These are phyloP conservation scores for Nitzschia sp. DNA, from an alignment of 108 stramenopile genomes.

Conservation along the genomic window DNA sequence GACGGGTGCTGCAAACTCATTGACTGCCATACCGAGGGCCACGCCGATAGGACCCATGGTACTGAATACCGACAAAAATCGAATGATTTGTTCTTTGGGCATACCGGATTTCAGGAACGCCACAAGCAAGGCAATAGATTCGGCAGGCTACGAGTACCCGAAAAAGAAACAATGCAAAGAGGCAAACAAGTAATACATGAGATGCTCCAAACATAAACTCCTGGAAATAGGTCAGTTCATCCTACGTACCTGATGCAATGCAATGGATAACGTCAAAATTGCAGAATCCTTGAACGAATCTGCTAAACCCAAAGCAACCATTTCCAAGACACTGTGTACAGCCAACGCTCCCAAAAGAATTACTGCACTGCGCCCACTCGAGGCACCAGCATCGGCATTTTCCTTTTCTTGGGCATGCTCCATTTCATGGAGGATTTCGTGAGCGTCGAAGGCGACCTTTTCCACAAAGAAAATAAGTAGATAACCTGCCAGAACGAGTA, in stretches of 20 bases:
- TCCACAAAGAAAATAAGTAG: slow-evolving; percentile 96
- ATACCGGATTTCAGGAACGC: slow-evolving; percentile 96
- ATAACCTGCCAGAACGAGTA: slow-evolving; percentile 85
- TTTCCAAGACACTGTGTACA: slow-evolving; percentile 94
- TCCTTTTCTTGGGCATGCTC: slow-evolving; percentile 39
- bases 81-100: slow-evolving; percentile 77
- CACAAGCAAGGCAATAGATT: slow-evolving; percentile 94
- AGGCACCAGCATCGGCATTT: slow-evolving; percentile 21
- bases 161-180: too few species aligned
- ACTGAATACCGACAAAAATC: slow-evolving; percentile 83
- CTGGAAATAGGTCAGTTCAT: too few species aligned
- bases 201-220: neutral
- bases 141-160: slow-evolving; percentile 85
- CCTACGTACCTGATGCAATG: slow-evolving; percentile 81
- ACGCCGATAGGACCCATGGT: slow-evolving; percentile 86
- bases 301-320: slow-evolving; percentile 90
- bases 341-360: slow-evolving; percentile 93
- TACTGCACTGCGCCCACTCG: slow-evolving; percentile 81
- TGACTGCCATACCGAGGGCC: slow-evolving; percentile 83
- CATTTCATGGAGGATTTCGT: slow-evolving; percentile 85
- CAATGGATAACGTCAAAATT: slow-evolving; percentile 89
- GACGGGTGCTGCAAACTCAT: slow-evolving; percentile 84
- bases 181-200: neutral
- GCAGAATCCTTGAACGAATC: slow-evolving; percentile 80
- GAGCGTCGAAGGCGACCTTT: slow-evolving; percentile 93